These are phyloP conservation scores for Comarum palustre DNA, from an alignment of 306 rosid genomes.

Conservation along the genomic window DNA sequence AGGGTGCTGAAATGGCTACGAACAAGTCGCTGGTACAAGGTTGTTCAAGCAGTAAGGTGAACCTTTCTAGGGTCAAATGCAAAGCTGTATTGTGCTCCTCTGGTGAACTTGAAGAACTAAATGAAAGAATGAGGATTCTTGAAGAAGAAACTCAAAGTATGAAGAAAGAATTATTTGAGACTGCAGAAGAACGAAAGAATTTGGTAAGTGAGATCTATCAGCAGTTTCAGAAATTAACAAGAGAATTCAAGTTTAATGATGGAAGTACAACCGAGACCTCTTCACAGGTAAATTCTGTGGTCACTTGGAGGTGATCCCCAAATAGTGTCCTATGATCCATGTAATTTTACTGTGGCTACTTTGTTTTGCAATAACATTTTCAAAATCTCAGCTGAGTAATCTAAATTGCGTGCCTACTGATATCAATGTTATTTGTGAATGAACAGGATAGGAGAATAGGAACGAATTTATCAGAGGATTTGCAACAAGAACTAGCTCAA, in stretches of 20 bases:
- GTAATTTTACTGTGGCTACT: not conserved
- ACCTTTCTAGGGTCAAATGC: conserved; percentile 3
- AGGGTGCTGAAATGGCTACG: not conserved
- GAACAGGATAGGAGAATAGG: conserved; percentile 28
- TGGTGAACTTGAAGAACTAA: conserved; percentile 31
- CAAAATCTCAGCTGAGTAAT: not conserved
- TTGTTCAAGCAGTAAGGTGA: conserved; percentile 10
- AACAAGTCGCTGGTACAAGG: not conserved
- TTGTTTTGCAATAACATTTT: not conserved
- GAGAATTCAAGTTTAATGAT: conserved; percentile 7
- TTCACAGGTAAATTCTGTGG: conserved; percentile 17
- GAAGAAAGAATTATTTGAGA: conserved; percentile 33
- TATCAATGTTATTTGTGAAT: not conserved
- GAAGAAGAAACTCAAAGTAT: conserved; percentile 47
- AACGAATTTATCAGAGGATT: conserved; percentile 24
- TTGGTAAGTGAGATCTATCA: conserved; percentile 33
- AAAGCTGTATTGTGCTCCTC: conserved; percentile 23
- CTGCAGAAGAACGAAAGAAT: conserved; percentile 34
- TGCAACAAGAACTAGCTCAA: conserved; percentile 10
- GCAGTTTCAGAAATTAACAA: conserved; percentile 26
- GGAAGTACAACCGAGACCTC: not conserved
- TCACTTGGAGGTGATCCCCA: not conserved
- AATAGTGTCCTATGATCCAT: not conserved
- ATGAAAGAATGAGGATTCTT: conserved; percentile 33
- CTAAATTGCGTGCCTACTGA: not conserved